Evolutionary conservation across 345 rosid species (phyloP).

Genomic region (Pistacia integerrima): DNA sequence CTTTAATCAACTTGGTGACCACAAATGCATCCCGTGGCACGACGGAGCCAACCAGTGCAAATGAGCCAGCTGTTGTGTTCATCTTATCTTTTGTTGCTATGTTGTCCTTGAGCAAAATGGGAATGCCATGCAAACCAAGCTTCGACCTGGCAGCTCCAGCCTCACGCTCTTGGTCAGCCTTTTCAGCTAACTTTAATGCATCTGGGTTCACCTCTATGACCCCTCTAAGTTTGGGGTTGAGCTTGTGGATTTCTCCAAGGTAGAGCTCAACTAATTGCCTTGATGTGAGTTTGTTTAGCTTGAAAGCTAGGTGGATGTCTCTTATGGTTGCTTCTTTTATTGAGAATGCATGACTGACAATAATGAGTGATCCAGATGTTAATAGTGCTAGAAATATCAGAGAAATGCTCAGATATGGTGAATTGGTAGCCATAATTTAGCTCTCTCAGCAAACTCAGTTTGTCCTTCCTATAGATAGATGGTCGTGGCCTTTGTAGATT

Average conservation of each 20-base stretch:
- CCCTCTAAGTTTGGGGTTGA: constrained; percentile 4
- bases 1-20: constrained; percentile 50
- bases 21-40: constrained; percentile 71
- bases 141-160: constrained; percentile 19
- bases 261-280: constrained; percentile 3
- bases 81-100: constrained; percentile 65
- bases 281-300: constrained; percentile 32
- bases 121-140: constrained; percentile 60
- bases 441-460: no score
- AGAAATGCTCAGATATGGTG: not conserved
- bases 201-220: constrained; percentile 17
- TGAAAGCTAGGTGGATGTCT: constrained; percentile 47
- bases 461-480: no score
- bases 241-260: not conserved
- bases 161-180: constrained; percentile 26
- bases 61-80: constrained; percentile 74
- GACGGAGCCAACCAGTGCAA: constrained; percentile 59
- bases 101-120: constrained; percentile 63
- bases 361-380: constrained; percentile 10
- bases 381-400: constrained; percentile 9
- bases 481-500: no score
- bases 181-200: constrained; percentile 5
- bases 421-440: constrained; percentile 19
- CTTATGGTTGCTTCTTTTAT: constrained; percentile 46
- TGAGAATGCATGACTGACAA: constrained; percentile 20